phyloP scores from a whole-genome alignment of 345 rosid genomes.

The sweet orange (Citrus sinensis) region DVS_A1.0 CM039168.1:4582501-4583000 shows the following conservation, averaged over 20 bases:
- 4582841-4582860: not conserved
- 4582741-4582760: not conserved
- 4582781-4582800: not conserved
- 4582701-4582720: not conserved
- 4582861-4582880: not conserved
- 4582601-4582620: not conserved
- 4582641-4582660: not conserved
- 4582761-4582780: not conserved
- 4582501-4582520: not conserved
- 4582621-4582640: not conserved
- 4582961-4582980: not conserved
- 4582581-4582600: not conserved
- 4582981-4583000: not conserved
- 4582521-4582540: not conserved
- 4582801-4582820: not conserved
- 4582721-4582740: not conserved
- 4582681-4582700: slow-evolving; percentile 8
- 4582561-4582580: not conserved
- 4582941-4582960: not conserved
- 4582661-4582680: slow-evolving; percentile 2
- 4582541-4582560: not conserved
- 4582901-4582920: not conserved
- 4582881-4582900: not conserved
- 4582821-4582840: not conserved
- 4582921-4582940: not conserved